Evolutionary conservation across 768 basidiomycete genomes (phyloP).

Genomic region (Symmetrospora coprosmae): DNA sequence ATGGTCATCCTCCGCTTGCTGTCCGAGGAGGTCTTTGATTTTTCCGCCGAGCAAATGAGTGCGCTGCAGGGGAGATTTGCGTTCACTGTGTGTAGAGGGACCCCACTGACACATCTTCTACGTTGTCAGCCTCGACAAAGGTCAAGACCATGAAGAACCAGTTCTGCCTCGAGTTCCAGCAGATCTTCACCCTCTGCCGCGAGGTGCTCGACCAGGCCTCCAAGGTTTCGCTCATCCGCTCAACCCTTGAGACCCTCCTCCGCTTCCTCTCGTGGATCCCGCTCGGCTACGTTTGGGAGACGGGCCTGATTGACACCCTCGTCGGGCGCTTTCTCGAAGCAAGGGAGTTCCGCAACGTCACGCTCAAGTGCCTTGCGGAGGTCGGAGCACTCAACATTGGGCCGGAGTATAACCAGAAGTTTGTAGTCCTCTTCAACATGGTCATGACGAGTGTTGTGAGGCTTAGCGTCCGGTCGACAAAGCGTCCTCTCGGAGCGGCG

Average conservation of each 20-base stretch:
- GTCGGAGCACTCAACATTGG: slow-evolving; percentile 88
- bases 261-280: slow-evolving; percentile 99
- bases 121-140: slow-evolving; percentile 71
- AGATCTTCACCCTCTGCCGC: slow-evolving; percentile 93
- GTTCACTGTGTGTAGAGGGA: too few relatives aligned
- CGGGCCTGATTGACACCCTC: slow-evolving; percentile 84
- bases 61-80: too few relatives aligned
- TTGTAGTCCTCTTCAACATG: slow-evolving; percentile 91
- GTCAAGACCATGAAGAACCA: slow-evolving; percentile 94
- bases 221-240: slow-evolving; percentile 83
- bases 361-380: slow-evolving; percentile 88
- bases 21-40: slow-evolving; percentile 99
- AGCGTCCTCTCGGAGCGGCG: slow-evolving; percentile 69
- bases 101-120: too few relatives aligned
- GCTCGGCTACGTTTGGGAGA: slow-evolving; percentile 96
- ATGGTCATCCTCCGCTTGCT: slow-evolving; percentile 94
- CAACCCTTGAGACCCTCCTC: slow-evolving; percentile 83
- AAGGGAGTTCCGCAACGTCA: slow-evolving; percentile 91
- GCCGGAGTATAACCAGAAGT: slow-evolving; percentile 94
- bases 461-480: slow-evolving; percentile 60
- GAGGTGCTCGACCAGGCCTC: slow-evolving; percentile 95
- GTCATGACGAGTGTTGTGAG: slow-evolving; percentile 58
- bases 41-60: slow-evolving; percentile 91
- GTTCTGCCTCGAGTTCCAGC: slow-evolving; percentile 50
- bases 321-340: slow-evolving; percentile 82